Base-by-base conservation (phyloP, 192 early-diverging fungal species). In the Bifiguratus adelaidae region DNA sequence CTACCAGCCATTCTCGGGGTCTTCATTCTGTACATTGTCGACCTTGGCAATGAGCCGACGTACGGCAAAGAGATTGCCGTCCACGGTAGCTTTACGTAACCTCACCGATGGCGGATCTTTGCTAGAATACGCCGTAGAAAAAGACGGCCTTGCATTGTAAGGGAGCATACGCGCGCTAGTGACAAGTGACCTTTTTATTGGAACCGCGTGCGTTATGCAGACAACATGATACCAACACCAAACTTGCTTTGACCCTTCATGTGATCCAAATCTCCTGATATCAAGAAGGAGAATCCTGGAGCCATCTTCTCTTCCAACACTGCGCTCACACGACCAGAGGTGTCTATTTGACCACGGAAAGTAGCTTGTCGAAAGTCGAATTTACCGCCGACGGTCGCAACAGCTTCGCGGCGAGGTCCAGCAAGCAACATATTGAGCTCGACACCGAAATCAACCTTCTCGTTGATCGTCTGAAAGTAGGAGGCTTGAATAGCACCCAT, bases 191-290 rank as follows among this genome's bases (percentile, higher is more conserved):
- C n/a, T n/a, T n/a, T n/a, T n/a, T n/a, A n/a, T n/a, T n/a, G n/a
- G n/a, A n/a, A n/a, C n/a, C n/a, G n/a, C n/a, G n/a, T n/a, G n/a
- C n/a, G n/a, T 75, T 86, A 91, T 41, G 81, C 84, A 67, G 89
- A 88, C 52, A 91, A 71, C 67, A 81, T 82, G 55, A 92, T 81
- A 30, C 89, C 92, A 59, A 91, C 56, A 41, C 92, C 92, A 62
- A 86, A 82, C 65, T 78, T 76, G 68, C 80, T 83, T 63, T 77
- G 71, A 46, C 83, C 83, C 78, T 95, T 92, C 47, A 86, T 73
- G 56, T 99, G 96, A 65, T 99, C 96, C 61, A 99, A 77, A 66
- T 99, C 96, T 46, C 90, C 94, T 21, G 82, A 75, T 37, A 95
- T 61, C 33, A 88, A 57, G 77, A 97, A 92, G 29, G 81, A 82